Conservation (phyloP, 257 asterid genomes). For the Przewalskia tangutica region DNA sequence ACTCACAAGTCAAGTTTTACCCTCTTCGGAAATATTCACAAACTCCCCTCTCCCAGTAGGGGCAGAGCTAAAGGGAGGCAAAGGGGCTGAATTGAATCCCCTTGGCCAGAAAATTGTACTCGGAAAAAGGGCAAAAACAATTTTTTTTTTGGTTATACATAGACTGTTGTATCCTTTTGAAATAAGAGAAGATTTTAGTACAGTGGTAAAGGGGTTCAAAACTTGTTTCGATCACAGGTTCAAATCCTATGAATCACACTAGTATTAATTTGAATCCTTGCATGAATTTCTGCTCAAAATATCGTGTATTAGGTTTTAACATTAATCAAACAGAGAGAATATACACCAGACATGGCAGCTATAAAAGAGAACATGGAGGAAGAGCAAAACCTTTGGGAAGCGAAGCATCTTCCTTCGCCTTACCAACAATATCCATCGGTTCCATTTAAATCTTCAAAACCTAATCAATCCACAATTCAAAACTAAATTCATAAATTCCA, state of each 20-base stretch:
- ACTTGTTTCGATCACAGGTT: not conserved
- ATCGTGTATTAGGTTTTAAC: not conserved
- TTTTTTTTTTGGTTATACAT: not conserved
- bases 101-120: not conserved
- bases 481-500: not conserved
- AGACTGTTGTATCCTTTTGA: not conserved
- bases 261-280: not conserved
- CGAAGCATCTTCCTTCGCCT: conserved; percentile 91
- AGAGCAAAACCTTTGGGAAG: conserved; percentile 73
- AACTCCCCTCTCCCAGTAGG: not conserved
- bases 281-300: not conserved
- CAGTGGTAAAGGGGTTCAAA: not conserved
- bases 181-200: not conserved
- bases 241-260: not conserved
- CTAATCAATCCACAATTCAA: not conserved
- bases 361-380: not conserved
- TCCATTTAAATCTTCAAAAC: conserved; percentile 49
- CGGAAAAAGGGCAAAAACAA: not conserved
- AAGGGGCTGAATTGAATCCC: not conserved
- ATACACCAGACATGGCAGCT: not conserved
- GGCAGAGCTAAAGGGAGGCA: not conserved
- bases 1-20: not conserved
- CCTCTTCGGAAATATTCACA: not conserved
- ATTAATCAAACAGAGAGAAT: not conserved
- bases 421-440: conserved; percentile 88